Evolutionary conservation across 129 eudicot species (phyloP).

Genomic region (Pittosporum tobira): DNA sequence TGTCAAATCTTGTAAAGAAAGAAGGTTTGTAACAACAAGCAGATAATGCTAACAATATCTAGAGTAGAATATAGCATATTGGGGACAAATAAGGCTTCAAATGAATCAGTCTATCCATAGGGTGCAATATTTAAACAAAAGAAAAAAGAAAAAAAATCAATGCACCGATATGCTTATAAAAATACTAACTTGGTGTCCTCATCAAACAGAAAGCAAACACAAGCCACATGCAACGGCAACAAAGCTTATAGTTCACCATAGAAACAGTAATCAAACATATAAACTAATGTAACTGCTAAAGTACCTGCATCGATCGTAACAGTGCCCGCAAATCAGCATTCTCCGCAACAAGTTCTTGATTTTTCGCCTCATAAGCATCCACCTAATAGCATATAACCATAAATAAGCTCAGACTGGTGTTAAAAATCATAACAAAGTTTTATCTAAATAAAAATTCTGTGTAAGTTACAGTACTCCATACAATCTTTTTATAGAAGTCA

Average conservation of each 20-base stretch:
- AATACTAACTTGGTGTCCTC: background rate
- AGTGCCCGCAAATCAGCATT: constrained; percentile 91
- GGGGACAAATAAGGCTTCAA: too few relatives aligned
- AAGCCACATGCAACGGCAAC: background rate
- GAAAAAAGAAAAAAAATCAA: too few relatives aligned
- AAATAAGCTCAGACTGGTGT: background rate
- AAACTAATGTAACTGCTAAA: background rate
- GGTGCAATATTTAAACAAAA: too few relatives aligned
- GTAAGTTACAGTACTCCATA: constrained; percentile 23
- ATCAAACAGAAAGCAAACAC: background rate
- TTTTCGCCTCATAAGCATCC: constrained; percentile 91
- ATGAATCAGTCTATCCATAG: too few relatives aligned
- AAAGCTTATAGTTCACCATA: too few relatives aligned
- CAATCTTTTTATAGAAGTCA: constrained; percentile 92
- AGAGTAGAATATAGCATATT: too few relatives aligned
- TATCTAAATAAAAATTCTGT: background rate
- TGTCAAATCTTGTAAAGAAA: too few relatives aligned
- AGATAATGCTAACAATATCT: too few relatives aligned
- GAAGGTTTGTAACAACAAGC: too few relatives aligned
- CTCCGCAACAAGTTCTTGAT: constrained; percentile 87
- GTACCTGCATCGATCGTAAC: constrained; percentile 91
- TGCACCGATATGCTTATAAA: too few relatives aligned
- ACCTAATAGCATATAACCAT: constrained; percentile 39
- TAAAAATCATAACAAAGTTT: background rate
- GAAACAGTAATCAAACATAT: background rate